Conservation (phyloP, 306 rosid genomes). For the Luffa aegyptiaca region DNA sequence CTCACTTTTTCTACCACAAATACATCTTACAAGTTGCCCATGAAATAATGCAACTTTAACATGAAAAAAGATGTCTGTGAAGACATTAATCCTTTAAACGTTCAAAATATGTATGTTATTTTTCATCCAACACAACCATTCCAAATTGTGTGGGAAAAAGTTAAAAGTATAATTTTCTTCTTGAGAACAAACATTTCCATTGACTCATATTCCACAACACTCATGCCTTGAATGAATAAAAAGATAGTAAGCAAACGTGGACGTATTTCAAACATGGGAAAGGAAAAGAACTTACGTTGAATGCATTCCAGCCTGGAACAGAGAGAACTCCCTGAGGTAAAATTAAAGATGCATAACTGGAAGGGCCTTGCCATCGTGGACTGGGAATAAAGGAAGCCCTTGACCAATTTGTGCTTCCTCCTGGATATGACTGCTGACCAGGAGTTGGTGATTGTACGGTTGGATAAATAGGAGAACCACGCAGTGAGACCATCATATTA, state of each 20-base stretch:
- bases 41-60: neutral
- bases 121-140: neutral
- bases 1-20: neutral
- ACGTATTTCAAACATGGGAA: slow-evolving; percentile 8
- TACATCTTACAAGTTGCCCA: neutral
- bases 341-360: slow-evolving; percentile 76
- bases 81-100: neutral
- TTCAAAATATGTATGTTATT: neutral
- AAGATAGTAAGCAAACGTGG: neutral
- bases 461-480: slow-evolving; percentile 79
- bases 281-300: slow-evolving; percentile 52
- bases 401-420: slow-evolving; percentile 89
- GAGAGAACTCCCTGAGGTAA: slow-evolving; percentile 94
- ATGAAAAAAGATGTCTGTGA: neutral
- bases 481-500: slow-evolving; percentile 84
- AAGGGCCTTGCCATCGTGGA: slow-evolving; percentile 97
- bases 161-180: neutral
- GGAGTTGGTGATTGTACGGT: slow-evolving; percentile 87
- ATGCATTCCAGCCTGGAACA: slow-evolving; percentile 86
- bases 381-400: slow-evolving; percentile 82
- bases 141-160: neutral
- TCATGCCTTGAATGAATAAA: neutral
- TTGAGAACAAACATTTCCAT: neutral
- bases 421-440: slow-evolving; percentile 71
- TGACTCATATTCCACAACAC: neutral